Base-by-base conservation (phyloP, 306 rosid species). In the Delonix regia region DNA sequence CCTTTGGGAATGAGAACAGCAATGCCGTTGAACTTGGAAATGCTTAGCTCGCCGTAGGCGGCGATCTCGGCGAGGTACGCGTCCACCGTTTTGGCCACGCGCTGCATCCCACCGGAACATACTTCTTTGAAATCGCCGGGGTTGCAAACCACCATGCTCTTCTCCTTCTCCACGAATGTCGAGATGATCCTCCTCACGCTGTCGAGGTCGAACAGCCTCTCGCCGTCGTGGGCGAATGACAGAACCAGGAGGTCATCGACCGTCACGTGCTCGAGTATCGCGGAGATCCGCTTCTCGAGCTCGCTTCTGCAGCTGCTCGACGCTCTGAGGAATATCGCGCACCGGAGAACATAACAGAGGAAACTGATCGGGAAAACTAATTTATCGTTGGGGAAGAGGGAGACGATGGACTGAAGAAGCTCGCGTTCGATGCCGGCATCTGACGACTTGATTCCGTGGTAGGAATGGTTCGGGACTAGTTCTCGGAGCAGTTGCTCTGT, bases 311-410 rank as follows among this genome's bases (percentile, higher is more conserved):
- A 87, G 7, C 56, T 39, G 11, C 45, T 49, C 3, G 93, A 87
- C 1, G 91, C 89, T 66, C 56, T 75, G 24, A 92, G 86, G 47
- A 79, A 83, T 45, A 76, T 89, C 3, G 91, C 93, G 16, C 93
- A 87, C 0, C 97, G 88, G 71, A 92, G 94, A 19, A 91, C 82
- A 70, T 90, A 87, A 81, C 97, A 91, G 83, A 95, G 96, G 84
- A 91, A 92, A 81, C 87, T 85, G 69, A 91, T 85, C 4, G 94
- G 96, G n/a, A 95, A 83, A 7, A 85, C 80, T 0, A 90, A 87
- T 79, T 89, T 95, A 83, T 91, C 98, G 0, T 86, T 25, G 0
- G 99, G 98, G 7, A 95, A 88, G 60, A 92, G 87, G 16, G 88
- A 18, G 7, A 95, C 85, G 6, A 92, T 79, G 0, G 94, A 55